Percentiles rank a stretch among this genome's conserved stretches.
phyloP scores from a whole-genome alignment of 257 asterid genomes.

The Parsonsia alboflavescens region DNA sequence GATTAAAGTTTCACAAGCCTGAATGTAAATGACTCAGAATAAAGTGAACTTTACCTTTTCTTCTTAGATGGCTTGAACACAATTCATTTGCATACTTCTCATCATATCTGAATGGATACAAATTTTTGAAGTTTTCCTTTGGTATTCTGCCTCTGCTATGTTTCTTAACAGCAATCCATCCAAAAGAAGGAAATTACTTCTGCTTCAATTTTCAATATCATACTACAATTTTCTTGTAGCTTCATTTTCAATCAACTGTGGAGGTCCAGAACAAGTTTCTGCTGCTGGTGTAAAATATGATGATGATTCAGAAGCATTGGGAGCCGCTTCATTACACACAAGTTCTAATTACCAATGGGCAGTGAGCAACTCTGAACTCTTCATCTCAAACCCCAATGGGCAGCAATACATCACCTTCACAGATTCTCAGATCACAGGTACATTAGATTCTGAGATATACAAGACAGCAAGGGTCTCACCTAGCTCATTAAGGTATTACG shows the following conservation, averaged over 20 bases:
- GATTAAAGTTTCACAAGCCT: neutral
- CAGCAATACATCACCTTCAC: constrained; percentile 31
- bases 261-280: constrained; percentile 44
- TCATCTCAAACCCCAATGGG: constrained; percentile 47
- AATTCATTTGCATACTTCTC: neutral
- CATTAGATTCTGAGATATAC: constrained; percentile 52
- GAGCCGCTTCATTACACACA: constrained; percentile 45
- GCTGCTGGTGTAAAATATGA: constrained; percentile 33
- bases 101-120: neutral
- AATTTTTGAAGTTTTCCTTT: neutral
- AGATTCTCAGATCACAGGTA: constrained; percentile 46
- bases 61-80: neutral
- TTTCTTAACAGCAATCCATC: neutral
- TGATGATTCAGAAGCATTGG: constrained; percentile 42
- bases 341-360: constrained; percentile 42
- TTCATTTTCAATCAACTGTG: constrained; percentile 48
- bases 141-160: neutral
- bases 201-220: neutral
- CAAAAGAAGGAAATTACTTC: neutral
- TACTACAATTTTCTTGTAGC: constrained; percentile 30
- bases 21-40: neutral
- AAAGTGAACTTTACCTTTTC: neutral
- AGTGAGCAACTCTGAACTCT: constrained; percentile 52
- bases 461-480: constrained; percentile 54
- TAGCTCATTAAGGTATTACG: constrained; percentile 51